Conservation (phyloP, 805 yeast species). For the Cyberlindnera mrakii region DNA sequence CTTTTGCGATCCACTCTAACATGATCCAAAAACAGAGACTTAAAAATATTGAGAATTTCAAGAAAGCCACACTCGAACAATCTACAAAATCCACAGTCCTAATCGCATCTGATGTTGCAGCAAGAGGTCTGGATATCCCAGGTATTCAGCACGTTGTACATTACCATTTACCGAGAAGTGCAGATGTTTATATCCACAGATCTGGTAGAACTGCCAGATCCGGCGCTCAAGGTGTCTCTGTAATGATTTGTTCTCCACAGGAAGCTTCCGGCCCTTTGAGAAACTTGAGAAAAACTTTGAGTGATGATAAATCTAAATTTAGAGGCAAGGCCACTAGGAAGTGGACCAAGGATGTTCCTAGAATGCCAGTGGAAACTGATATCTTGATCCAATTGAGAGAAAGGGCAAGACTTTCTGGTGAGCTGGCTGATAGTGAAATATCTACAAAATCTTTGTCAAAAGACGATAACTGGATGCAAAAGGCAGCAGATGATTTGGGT, state of each 20-base stretch:
- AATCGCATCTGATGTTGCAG: constrained; percentile 96
- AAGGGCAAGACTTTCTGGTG: constrained; percentile 62
- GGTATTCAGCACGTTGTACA: constrained; percentile 90
- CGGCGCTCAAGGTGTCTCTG: constrained; percentile 87
- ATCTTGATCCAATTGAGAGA: constrained; percentile 64
- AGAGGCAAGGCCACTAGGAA: constrained; percentile 31
- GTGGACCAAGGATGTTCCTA: constrained; percentile 52
- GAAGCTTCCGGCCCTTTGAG: constrained; percentile 86
- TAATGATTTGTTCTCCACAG: constrained; percentile 87
- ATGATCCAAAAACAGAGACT: constrained; percentile 94
- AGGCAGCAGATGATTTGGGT: constrained; percentile 93
- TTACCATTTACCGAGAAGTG: constrained; percentile 90
- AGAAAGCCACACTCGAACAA: constrained; percentile 35
- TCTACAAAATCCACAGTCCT: constrained; percentile 56
- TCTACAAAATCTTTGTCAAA: constrained; percentile 53
- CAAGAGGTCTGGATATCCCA: constrained; percentile 93
- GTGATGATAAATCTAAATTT: constrained; percentile 27
- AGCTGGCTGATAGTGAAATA: constrained; percentile 67
- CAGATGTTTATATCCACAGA: constrained; percentile 91
- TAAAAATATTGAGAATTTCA: constrained; percentile 77
- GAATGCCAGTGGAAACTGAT: constrained; percentile 72
- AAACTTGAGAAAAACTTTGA: constrained; percentile 58
- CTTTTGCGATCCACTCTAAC: constrained; percentile 81
- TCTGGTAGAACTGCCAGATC: constrained; percentile 99
- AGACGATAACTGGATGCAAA: constrained; percentile 75